Evolutionary conservation across 2,329 filamentous ascomycete species (phyloP).

Genomic region (Colletotrichum aenigma): DNA sequence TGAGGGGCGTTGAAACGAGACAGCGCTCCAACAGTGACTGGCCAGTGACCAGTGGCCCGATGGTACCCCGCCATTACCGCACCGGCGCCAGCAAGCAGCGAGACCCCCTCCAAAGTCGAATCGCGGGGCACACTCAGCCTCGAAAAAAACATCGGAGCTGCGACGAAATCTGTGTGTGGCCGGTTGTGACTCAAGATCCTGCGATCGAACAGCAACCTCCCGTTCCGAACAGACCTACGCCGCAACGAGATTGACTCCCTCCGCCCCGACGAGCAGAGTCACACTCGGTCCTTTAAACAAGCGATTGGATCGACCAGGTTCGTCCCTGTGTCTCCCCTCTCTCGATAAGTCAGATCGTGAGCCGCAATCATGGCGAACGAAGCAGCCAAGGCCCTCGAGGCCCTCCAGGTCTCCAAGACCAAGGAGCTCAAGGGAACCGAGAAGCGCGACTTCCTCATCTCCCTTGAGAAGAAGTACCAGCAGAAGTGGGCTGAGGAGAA

Average conservation of each 20-base stretch:
- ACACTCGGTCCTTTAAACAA: background rate
- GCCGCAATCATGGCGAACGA: conserved; percentile 47
- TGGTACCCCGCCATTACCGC: conserved; percentile 20
- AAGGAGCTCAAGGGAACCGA: conserved; percentile 75
- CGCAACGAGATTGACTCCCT: background rate
- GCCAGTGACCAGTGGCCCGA: conserved; percentile 7
- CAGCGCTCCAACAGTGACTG: background rate
- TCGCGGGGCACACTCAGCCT: conserved; percentile 23
- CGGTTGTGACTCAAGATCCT: conserved; percentile 18
- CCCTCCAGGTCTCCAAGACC: conserved; percentile 59
- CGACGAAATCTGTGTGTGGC: conserved; percentile 14
- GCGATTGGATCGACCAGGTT: conserved; percentile 2
- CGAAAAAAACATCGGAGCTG: conserved; percentile 20
- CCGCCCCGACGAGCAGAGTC: background rate
- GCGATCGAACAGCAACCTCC: background rate
- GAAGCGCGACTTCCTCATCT: conserved; percentile 82
- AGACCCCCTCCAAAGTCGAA: background rate
- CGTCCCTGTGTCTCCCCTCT: background rate
- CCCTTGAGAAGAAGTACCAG: conserved; percentile 92
- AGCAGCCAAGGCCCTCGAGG: conserved; percentile 54
- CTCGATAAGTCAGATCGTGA: background rate
- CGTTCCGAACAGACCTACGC: background rate
- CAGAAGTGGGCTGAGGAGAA: conserved; percentile 77
- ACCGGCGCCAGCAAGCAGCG: background rate
- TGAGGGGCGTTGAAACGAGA: background rate